A percentile compares a stretch with the other conserved stretches of the same genome.
Conservation (phyloP, 2,329 filamentous ascomycete species). For the Curvularia sp. region DNA sequence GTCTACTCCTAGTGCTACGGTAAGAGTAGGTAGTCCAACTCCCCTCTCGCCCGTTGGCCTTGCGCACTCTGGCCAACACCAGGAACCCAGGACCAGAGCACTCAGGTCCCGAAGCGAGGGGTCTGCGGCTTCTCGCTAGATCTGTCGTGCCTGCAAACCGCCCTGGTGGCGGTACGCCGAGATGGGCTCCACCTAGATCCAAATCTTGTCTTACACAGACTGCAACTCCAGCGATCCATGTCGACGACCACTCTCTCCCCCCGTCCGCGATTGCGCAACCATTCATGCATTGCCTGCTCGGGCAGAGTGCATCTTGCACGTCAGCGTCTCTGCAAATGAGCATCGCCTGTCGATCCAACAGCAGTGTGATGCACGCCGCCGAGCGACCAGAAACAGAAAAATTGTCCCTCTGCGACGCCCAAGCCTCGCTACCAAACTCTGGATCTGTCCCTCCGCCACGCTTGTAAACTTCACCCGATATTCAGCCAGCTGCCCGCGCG, state of each 20-base stretch:
- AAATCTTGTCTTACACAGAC: slow-evolving; percentile 8
- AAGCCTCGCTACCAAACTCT: slow-evolving; percentile 9
- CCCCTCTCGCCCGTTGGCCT: neutral
- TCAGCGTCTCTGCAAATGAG: slow-evolving; percentile 5
- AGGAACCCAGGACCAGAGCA: slow-evolving; percentile 11
- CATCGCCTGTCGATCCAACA: slow-evolving; percentile 10
- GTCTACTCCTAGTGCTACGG: too few relatives aligned
- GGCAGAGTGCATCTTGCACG: slow-evolving; percentile 12
- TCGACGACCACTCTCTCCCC: slow-evolving; percentile 9
- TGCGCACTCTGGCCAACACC: slow-evolving; percentile 8
- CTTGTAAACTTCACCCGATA: slow-evolving; percentile 2
- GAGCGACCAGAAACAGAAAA: slow-evolving; percentile 14
- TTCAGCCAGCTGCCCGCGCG: neutral
- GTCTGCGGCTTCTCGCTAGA: slow-evolving; percentile 23
- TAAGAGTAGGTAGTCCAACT: neutral
- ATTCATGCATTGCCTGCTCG: slow-evolving; percentile 12
- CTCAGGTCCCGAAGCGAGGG: slow-evolving; percentile 6
- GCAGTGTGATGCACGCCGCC: slow-evolving; percentile 8
- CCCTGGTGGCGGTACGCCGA: slow-evolving; percentile 25
- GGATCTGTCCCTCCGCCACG: neutral
- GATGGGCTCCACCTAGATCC: slow-evolving; percentile 16
- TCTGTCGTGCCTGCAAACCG: slow-evolving; percentile 19
- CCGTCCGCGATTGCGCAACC: slow-evolving; percentile 38
- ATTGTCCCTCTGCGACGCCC: neutral
- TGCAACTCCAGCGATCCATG: slow-evolving; percentile 6